phyloP scores from a whole-genome alignment of 2,329 filamentous ascomycete genomes.

The Zarea fungicola region DNA sequence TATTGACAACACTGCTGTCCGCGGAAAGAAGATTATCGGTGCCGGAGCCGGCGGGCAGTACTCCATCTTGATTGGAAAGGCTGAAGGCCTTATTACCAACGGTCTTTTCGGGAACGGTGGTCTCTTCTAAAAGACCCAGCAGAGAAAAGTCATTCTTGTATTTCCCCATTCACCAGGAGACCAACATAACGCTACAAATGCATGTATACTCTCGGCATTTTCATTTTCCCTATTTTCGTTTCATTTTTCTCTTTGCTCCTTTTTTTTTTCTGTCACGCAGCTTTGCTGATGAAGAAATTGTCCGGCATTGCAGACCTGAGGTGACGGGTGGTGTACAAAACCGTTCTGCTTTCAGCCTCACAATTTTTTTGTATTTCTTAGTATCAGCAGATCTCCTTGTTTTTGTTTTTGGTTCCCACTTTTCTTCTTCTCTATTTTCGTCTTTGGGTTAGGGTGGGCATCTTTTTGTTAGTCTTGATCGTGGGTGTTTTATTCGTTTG shows the following conservation, averaged over 20 bases:
- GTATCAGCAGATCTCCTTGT: conserved; percentile 1
- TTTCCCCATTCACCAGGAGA: too few species aligned
- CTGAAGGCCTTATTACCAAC: conserved; percentile 23
- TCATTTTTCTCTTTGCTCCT: neutral
- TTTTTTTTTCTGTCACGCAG: neutral
- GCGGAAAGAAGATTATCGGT: conserved; percentile 66
- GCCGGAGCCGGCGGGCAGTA: conserved; percentile 89
- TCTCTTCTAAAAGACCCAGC: conserved; percentile 10
- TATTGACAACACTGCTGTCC: conserved; percentile 80
- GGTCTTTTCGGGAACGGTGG: conserved; percentile 26
- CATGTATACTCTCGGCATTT: conserved; percentile 11
- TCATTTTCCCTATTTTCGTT: neutral
- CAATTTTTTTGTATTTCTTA: conserved; percentile 2
- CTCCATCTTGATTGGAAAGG: conserved; percentile 53
- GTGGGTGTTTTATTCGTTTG: neutral
- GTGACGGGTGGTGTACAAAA: too few species aligned
- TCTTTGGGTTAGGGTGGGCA: neutral
- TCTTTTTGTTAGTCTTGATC: neutral
- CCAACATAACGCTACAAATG: neutral
- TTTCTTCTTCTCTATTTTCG: too few species aligned
- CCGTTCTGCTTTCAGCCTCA: neutral
- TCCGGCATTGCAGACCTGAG: too few species aligned
- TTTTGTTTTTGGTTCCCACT: neutral
- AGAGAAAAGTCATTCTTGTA: too few species aligned
- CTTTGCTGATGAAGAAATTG: too few species aligned